Base-by-base conservation (phyloP, 2,329 filamentous ascomycete genomes). In the Phialophora verrucosa region DNA sequence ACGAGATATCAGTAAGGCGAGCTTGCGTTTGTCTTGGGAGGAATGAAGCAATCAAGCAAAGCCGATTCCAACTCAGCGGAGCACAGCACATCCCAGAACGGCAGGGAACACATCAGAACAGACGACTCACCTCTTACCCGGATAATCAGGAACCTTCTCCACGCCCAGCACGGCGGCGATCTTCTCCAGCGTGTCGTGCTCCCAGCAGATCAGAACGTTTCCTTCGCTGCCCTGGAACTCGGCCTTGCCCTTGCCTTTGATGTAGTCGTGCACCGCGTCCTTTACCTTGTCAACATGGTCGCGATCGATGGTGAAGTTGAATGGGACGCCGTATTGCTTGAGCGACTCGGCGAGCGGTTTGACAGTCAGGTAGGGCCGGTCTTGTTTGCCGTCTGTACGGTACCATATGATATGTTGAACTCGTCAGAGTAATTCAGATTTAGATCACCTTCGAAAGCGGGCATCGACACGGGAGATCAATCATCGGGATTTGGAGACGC, bases 191-290 rank as follows among this genome's bases (percentile, higher is more conserved):
- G 78, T 76, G 59, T 81, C 78, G 73, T 89, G 87, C 71, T 88
- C 83, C 86, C 86, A 88, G 77, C 85, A 87, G 65, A 89, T 84
- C 53, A 89, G 74, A 55, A 89, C 84, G 69, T 89, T 89, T 1
- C 84, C 85, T 0, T 74, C 64, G 0, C 84, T 83, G 0, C 72
- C 63, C 12, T 42, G 12, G 35, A 14, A 14, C 12, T 17, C 35
- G 35, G 7, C 38, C 5, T n/a, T n/a, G 23, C 70, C 69, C 1
- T 83, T 71, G 1, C 88, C 81, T 0, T 78, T 78, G 57, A 50
- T 35, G 47, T 51, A 61, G 3, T 53, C 32, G 49, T 61, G 47
- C 5, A 61, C 59, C 5, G 59, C 59, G 4, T 85, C 75, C 25
- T 78, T 78, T 20, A 88, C 87, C 65, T 87, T 88, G 5, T 81